phyloP scores from a whole-genome alignment of 495 filamentous ascomycete genomes.

The Penicillium ucsense region DNA sequence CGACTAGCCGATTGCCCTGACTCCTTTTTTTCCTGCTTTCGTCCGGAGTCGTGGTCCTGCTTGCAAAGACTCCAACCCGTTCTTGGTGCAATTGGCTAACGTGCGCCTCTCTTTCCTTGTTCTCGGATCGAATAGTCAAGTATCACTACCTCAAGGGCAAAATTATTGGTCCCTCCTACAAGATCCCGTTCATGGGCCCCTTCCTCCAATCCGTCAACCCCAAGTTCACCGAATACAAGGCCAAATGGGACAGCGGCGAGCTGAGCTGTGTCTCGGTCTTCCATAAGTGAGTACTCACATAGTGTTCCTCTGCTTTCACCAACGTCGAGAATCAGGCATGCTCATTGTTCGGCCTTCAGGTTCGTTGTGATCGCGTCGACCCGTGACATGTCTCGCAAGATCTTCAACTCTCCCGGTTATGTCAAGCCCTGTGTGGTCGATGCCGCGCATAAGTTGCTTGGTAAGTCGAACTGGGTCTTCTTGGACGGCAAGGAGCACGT shows the following conservation, averaged over 20 bases:
- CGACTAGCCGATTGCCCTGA: too few relatives aligned
- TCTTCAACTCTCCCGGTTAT: constrained; percentile 88
- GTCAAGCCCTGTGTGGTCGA: constrained; percentile 98
- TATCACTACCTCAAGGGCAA: constrained; percentile 81
- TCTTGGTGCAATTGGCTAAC: neutral
- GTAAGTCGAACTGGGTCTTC: constrained; percentile 93
- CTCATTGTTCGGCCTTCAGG: constrained; percentile 30
- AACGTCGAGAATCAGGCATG: too few relatives aligned
- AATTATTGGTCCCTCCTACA: constrained; percentile 73
- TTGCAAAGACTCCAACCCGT: neutral
- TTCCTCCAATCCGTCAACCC: constrained; percentile 90
- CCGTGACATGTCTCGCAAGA: constrained; percentile 90
- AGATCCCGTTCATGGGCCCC: constrained; percentile 91
- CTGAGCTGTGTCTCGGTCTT: constrained; percentile 97
- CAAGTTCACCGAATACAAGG: constrained; percentile 80
- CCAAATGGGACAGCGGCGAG: constrained; percentile 82
- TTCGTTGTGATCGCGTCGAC: constrained; percentile 97
- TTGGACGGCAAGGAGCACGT: constrained; percentile 91
- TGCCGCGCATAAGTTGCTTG: constrained; percentile 86
- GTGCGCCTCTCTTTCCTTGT: constrained; percentile 3
- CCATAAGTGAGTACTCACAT: constrained; percentile 68
- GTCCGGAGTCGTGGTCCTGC: neutral
- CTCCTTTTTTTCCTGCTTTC: neutral
- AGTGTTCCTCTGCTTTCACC: too few relatives aligned
- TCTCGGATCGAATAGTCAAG: constrained; percentile 45